phyloP scores from a whole-genome alignment of 106 monocot species.

The Alisma plantagoaquatica region DNA sequence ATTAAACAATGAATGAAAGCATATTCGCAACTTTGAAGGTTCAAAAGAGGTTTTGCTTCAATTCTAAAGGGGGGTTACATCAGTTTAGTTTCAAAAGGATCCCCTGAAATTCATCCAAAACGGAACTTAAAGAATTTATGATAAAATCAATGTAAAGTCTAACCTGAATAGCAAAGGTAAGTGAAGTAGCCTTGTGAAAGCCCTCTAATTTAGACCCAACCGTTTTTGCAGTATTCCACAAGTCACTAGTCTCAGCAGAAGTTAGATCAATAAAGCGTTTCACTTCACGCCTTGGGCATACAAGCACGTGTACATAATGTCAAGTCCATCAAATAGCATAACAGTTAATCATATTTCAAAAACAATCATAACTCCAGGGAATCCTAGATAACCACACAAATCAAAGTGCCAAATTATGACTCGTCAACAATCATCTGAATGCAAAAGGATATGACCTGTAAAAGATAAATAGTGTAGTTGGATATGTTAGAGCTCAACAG shows the following conservation, averaged over 20 bases:
- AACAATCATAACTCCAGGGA: too few species aligned
- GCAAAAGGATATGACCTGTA: conserved; percentile 73
- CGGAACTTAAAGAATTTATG: too few species aligned
- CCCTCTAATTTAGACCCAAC: conserved; percentile 64
- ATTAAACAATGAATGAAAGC: too few species aligned
- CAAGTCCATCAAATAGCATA: conserved; percentile 37
- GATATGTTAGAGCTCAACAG: too few species aligned
- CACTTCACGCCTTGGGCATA: conserved; percentile 88
- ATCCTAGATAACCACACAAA: too few species aligned
- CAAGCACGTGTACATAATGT: conserved; percentile 87
- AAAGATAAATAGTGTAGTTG: too few species aligned
- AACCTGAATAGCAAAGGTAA: conserved; percentile 89
- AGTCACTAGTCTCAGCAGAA: conserved; percentile 62
- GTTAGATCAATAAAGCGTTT: conserved; percentile 81
- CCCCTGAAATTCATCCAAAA: too few species aligned
- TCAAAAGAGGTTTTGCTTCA: too few species aligned
- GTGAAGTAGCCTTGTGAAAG: conserved; percentile 74
- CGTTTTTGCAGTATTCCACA: conserved; percentile 80
- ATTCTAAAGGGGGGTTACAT: too few species aligned
- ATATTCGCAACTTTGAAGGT: too few species aligned
- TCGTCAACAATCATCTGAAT: background rate
- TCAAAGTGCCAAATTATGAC: background rate
- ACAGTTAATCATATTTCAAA: background rate
- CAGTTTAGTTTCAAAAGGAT: too few species aligned
- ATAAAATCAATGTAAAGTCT: too few species aligned